Base-by-base conservation (phyloP, 148 eudicot species). In the Pouteria glomerata region DNA sequence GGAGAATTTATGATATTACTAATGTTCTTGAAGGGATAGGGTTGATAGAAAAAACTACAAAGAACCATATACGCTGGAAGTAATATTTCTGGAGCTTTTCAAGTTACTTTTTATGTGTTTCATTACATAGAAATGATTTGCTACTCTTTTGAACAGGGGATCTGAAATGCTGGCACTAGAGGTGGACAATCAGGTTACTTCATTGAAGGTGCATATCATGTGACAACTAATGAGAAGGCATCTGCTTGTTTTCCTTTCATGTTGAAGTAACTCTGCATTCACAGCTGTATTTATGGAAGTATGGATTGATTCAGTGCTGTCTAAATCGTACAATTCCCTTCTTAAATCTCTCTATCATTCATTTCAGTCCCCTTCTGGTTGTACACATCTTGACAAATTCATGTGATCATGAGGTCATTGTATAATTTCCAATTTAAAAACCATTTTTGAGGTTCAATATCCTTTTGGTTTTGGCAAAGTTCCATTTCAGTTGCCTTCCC, bases 11-110 rank as follows among this genome's bases (percentile, higher is more conserved):
- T 67, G 87, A 84, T 64, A 81, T 84, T 45, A 84, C 87, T 4
- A 84, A 84, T 71, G 85, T 84, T 76, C 87, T 84, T 63, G 87
- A 81, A 72, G 87, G 87, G 47, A 76, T 81, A 8, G 85, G 82
- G 50, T 67, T 84, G 61, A 76, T 84, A 21, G 81, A 81, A 74
- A 84, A 84, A 72, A 77, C 79, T 4, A 7, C 81, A 50, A 84
- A 84, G 62, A 84, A 74, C 59, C 81, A 76, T 47, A 84, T 84
- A 68, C 73, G 76, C 31, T 84, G 85, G 87, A 81, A 67, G 87
- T 84, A 81, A 73, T 44, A 23, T 44, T 47, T 27, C 44, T 6
- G 3, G n/a, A 33, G 11, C 37, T 21, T 33, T 18, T 63, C 13
- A 0, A 11, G 27, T 68, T 53, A 8, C n/a, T 19, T 64, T 44